Evolutionary conservation across 108 stramenopile genomes (phyloP), one percentile per base, ranked within the genome.

Genomic region (Cyclotella atomus): DNA sequence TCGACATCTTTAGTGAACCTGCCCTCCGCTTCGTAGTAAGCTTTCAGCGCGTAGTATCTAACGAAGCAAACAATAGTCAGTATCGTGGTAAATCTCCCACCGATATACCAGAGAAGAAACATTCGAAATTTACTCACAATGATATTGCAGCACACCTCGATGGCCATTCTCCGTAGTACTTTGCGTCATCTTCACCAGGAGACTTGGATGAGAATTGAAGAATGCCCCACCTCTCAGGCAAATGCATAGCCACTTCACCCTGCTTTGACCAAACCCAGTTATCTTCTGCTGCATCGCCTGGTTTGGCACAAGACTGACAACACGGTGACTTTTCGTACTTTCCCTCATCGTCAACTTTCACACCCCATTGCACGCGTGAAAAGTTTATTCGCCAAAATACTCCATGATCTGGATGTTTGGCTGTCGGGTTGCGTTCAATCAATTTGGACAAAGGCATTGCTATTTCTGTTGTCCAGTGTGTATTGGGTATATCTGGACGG

Each of bases 71-170:
- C n/a, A n/a, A n/a, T n/a, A n/a, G n/a, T n/a, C n/a, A n/a, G n/a
- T n/a, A n/a, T n/a, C n/a, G n/a, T n/a, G n/a, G n/a, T n/a, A n/a
- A n/a, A n/a, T n/a, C n/a, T n/a, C n/a, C n/a, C n/a, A n/a, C n/a
- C n/a, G n/a, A n/a, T n/a, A n/a, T n/a, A n/a, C n/a, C n/a, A n/a
- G n/a, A n/a, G n/a, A n/a, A n/a, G n/a, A n/a, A n/a, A n/a, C n/a
- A n/a, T n/a, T n/a, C n/a, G n/a, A 7, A 30, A 15, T 19, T 30
- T 2, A 3, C 56, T 57, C 29, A 57, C 56, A 95, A 44, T 59
- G 89, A 84, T 91, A 95, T 95, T 14, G 91, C 91, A 5, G 91
- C 90, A 53, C 92, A 73, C 28, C 89, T 68, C 25, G 61, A 65
- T 17, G 89, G 88, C 94, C 94, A 95, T 30, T 81, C 72, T 21